Conservation (phyloP, 1,284 basidiomycete species). For the Ustilago lituana region DNA sequence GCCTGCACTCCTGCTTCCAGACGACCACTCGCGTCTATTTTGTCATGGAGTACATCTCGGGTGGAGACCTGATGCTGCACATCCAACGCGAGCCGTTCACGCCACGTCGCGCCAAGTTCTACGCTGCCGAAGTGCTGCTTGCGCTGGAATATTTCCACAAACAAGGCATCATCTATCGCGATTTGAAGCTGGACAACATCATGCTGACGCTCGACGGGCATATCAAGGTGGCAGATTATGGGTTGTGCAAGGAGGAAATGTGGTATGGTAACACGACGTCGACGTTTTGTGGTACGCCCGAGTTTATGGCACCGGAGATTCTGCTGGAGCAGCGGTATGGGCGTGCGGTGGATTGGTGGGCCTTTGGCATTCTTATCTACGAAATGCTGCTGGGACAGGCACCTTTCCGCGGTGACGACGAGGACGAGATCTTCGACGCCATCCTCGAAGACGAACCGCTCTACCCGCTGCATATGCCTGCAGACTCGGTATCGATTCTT, state of each 20-base stretch:
- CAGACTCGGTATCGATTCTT: slow-evolving; percentile 92
- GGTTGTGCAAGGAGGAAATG: slow-evolving; percentile 99
- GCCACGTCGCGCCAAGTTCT: slow-evolving; percentile 90
- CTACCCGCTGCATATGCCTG: slow-evolving; percentile 99
- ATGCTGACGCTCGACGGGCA: slow-evolving; percentile 95
- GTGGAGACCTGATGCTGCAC: slow-evolving; percentile 83
- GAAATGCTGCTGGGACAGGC: slow-evolving; percentile 99
- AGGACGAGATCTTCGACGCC: slow-evolving; percentile 99
- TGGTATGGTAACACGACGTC: slow-evolving; percentile 96
- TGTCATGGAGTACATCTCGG: slow-evolving; percentile 79
- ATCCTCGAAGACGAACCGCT: slow-evolving; percentile 98
- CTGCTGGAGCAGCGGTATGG: slow-evolving; percentile 97
- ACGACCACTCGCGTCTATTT: slow-evolving; percentile 95
- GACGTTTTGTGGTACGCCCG: slow-evolving; percentile 99
- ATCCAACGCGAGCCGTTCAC: slow-evolving; percentile 84
- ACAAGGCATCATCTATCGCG: slow-evolving; percentile 86
- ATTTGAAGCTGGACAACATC: slow-evolving; percentile 98
- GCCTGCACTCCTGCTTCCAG: slow-evolving; percentile 98
- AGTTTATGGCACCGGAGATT: slow-evolving; percentile 99
- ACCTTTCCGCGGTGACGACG: slow-evolving; percentile 98
- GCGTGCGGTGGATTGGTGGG: slow-evolving; percentile 99
- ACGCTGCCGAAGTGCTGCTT: slow-evolving; percentile 95
- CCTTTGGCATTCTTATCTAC: slow-evolving; percentile 97
- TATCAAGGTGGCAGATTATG: slow-evolving; percentile 98
- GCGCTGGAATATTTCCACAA: slow-evolving; percentile 98